Conservation (phyloP, 106 monocot genomes). For the Allium sativum region DNA sequence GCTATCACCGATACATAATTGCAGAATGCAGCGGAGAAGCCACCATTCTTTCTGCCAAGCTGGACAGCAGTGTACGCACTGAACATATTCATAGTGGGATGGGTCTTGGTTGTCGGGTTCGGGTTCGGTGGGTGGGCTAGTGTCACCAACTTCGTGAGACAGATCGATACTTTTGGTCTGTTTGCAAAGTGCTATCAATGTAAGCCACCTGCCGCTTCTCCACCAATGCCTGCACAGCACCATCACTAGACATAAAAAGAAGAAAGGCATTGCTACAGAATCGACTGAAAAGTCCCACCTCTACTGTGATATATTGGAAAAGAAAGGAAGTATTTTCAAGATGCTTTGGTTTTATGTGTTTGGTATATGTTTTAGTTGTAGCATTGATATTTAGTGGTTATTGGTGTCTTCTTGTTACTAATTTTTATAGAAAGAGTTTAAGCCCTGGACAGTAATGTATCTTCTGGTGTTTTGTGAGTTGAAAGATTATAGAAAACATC, state of each 20-base stretch:
- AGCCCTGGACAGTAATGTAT: neutral
- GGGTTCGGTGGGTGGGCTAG: constrained; percentile 61
- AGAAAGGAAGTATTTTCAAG: neutral
- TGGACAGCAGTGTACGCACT: constrained; percentile 44
- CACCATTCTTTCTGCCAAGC: constrained; percentile 49
- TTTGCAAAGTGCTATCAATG: constrained; percentile 76
- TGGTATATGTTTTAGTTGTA: neutral
- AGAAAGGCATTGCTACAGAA: neutral
- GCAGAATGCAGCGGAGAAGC: constrained; percentile 61
- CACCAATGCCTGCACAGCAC: neutral
- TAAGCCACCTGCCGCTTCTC: constrained; percentile 12
- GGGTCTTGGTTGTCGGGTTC: constrained; percentile 56
- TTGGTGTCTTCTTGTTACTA: neutral
- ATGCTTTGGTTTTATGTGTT: neutral
- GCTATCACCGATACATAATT: neutral
- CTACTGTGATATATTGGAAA: neutral
- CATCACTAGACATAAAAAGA: neutral
- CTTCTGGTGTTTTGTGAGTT: neutral
- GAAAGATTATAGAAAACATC: too few species aligned
- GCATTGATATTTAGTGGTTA: neutral
- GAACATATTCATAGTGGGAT: constrained; percentile 48
- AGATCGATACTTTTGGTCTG: constrained; percentile 48
- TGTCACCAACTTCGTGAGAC: constrained; percentile 46
- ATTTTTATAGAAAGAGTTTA: neutral
- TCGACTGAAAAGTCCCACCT: neutral